A percentile compares a stretch with the other conserved stretches of the same genome.
These are phyloP conservation scores for Rhododendron simsii DNA, from an alignment of 148 eudicot species.

Conservation along the genomic window DNA sequence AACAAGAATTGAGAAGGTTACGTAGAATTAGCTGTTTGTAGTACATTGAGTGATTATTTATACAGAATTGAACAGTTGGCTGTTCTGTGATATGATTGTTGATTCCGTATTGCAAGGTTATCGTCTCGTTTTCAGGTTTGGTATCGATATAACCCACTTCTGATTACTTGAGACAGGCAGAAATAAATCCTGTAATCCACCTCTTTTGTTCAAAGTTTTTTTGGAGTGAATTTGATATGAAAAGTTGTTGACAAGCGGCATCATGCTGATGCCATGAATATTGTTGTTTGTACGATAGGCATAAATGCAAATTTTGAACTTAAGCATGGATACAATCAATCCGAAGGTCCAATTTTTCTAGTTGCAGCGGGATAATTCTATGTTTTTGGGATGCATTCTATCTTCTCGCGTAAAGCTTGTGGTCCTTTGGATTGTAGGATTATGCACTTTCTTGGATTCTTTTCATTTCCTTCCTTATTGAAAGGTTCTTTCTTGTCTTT, in stretches of 20 bases:
- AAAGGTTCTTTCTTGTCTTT: background rate
- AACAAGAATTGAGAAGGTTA: constrained; percentile 9
- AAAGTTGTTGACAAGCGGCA: background rate
- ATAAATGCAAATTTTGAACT: background rate
- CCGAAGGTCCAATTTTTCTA: background rate
- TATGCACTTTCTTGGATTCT: background rate
- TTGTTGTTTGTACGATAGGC: background rate
- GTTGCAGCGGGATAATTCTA: background rate
- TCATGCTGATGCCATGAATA: background rate
- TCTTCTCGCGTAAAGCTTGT: background rate
- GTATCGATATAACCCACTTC: background rate
- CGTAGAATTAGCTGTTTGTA: constrained; percentile 8
- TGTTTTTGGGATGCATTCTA: background rate
- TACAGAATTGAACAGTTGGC: background rate
- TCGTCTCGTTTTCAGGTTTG: background rate
- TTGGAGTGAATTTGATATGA: background rate
- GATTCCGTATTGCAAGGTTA: background rate
- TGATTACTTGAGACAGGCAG: background rate
- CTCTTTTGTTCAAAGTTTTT: background rate
- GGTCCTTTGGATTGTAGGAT: background rate
- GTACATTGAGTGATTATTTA: background rate
- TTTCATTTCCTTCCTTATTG: background rate
- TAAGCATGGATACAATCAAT: background rate
- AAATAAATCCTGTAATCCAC: background rate
- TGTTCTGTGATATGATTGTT: background rate